Evolutionary conservation across 2,329 filamentous ascomycete genomes (phyloP), one percentile per base, ranked within the genome.

Genomic region (Fusarium heterosporum): DNA sequence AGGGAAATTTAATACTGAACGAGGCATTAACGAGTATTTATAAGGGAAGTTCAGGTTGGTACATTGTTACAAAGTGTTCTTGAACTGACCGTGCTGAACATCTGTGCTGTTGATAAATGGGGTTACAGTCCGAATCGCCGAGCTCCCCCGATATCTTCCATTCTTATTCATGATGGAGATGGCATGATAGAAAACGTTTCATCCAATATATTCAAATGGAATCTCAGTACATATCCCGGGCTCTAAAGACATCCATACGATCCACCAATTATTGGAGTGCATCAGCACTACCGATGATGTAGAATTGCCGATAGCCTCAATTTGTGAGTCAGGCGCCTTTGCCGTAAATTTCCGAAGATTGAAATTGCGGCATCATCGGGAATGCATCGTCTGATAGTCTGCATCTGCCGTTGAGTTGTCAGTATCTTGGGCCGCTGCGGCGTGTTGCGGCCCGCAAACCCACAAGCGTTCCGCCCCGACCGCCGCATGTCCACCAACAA

Each of bases 381-480:
- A 17, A 26, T 4, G 28, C 17, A 62, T 62, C 41, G 42, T 28
- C 29, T 62, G 57, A 62, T 62, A 19, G 59, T 54, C 59, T 57
- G 56, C 58, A 47, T 41, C 9, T n/a, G 9, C 8, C 12, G 14
- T 8, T 39, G 16, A 5, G 34, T 14, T 36, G 16, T 4, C 8
- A 25, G n/a, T 4, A 13, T 14, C 17, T 17, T 4, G 38, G 25
- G 63, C 63, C 50, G 46, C 57, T 41, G 62, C 62, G 62, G 63
- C 49, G 12, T 39, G 3, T 3, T 43, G 50, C 63, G 63, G 63
- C 22, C 63, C 63, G 62, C 63, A 63, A 19, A 17, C 34, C 10
- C 43, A 49, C 38, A 38, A 40, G 32, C 6, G 46, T 47, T 49
- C 29, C 56, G 9, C 26, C 32, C 56, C 50, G 56, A 63, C 62